Evolutionary conservation across 2,329 filamentous ascomycete genomes (phyloP).

Genomic region (Cercospora canescens): DNA sequence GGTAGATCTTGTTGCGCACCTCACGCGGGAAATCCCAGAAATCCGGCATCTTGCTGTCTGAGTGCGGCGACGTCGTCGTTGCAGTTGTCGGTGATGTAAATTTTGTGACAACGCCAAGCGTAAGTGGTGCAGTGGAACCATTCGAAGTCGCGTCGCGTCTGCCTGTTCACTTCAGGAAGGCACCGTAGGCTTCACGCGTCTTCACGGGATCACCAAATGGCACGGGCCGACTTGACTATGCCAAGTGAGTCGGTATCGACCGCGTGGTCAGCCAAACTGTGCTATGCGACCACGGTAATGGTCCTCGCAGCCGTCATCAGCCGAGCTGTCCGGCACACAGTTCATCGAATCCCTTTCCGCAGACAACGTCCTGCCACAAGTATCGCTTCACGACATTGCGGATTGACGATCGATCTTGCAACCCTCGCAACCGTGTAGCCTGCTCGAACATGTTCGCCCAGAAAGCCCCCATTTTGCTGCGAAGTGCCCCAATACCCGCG

Average conservation of each 20-base stretch:
- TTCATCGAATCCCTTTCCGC: not conserved
- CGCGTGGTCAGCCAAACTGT: not conserved
- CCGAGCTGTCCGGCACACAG: not conserved
- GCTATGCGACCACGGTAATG: not conserved
- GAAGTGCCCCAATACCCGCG: not conserved
- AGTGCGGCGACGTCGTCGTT: not conserved
- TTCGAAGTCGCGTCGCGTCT: slow-evolving; percentile 2
- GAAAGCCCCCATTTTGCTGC: not conserved
- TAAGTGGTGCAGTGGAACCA: not conserved
- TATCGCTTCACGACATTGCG: not conserved
- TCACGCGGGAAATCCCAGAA: slow-evolving; percentile 29
- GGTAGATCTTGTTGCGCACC: slow-evolving; percentile 30
- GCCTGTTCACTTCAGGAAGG: slow-evolving; percentile 5
- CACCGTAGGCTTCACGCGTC: not conserved
- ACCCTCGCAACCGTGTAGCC: not conserved
- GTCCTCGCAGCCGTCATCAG: not conserved
- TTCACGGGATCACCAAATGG: not conserved
- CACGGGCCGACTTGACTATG: not conserved
- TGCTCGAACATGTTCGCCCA: not conserved
- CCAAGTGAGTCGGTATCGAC: not conserved
- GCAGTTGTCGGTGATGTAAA: not conserved
- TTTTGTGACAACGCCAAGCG: not conserved
- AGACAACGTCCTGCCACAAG: not conserved
- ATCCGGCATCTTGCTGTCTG: slow-evolving; percentile 21
- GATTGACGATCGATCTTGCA: not conserved